Percentiles rank a stretch among this genome's conserved stretches.
Conservation (phyloP, 306 rosid genomes). For the Begonia masoniana region DNA sequence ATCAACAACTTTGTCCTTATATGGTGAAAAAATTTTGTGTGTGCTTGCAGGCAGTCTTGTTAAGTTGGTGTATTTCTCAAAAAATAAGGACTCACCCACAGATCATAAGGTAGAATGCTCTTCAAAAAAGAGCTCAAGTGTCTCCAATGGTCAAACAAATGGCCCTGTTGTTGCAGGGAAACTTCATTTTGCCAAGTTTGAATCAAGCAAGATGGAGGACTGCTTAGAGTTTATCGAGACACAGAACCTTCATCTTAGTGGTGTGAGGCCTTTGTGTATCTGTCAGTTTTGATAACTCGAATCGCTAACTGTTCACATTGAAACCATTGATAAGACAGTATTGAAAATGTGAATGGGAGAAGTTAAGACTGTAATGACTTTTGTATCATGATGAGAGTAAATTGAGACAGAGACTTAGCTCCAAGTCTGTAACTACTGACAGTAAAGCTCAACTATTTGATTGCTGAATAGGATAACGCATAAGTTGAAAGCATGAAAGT, state of each 20-base stretch:
- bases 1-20: neutral
- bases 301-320: too few species aligned
- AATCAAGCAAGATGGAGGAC: slow-evolving; percentile 68
- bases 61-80: slow-evolving; percentile 74
- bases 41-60: slow-evolving; percentile 57
- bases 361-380: too few species aligned
- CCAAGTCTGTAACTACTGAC: too few species aligned
- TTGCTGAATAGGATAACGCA: too few species aligned
- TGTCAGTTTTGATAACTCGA: too few species aligned
- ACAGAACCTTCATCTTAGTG: slow-evolving; percentile 52
- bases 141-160: slow-evolving; percentile 20
- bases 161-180: slow-evolving; percentile 45
- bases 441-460: too few species aligned
- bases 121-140: slow-evolving; percentile 21
- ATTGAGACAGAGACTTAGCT: too few species aligned
- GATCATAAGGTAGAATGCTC: slow-evolving; percentile 26
- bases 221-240: slow-evolving; percentile 62
- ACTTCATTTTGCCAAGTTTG: slow-evolving; percentile 70
- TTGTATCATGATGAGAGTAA: too few species aligned
- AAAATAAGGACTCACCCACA: slow-evolving; percentile 20
- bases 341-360: too few species aligned
- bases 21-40: slow-evolving; percentile 6
- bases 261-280: slow-evolving; percentile 14
- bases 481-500: too few species aligned
- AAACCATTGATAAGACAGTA: too few species aligned